Evolutionary conservation across 306 rosid species (phyloP), one percentile per base, ranked within the genome.

Genomic region (Corylus americana): DNA sequence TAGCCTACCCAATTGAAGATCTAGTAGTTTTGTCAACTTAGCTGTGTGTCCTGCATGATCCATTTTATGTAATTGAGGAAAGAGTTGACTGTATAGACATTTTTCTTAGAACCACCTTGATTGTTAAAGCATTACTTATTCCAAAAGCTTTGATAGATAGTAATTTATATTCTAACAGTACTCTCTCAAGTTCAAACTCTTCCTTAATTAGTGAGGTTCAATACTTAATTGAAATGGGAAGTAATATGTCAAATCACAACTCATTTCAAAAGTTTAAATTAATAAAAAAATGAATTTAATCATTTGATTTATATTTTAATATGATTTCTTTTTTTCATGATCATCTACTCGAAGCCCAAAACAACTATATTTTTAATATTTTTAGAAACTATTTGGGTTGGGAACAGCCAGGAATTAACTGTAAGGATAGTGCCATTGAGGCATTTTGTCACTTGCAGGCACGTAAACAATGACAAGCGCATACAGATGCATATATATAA

Each of bases 51-150:
- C 49, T 11, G 25, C 51, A 63, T 74, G 2, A 81, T 20, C 50
- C 16, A 22, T 39, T 79, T 42, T 59, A 63, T 37, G 48, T 61
- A 44, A 53, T 50, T 44, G 14, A 54, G 73, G 54, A 83, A 55
- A 5, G 50, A 42, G 57, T 39, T 14, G 27, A 51, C 79, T 45
- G 37, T 48, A 4, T 10, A 72, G 7, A 18, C 35, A 73, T 68
- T 63, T 47, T 48, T 9, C 51, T 25, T 16, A 64, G 39, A 57
- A 45, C 53, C 71, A 44, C 31, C 71, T 74, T 29, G 55, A 16
- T 1, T 31, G 35, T 31, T 31, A 31, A 31, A 31, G 2, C 2
- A 3, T 1, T 3, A 31, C 35, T 31, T 31, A 2, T 31, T 31
- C 2, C 35, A 31, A 31, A 31, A 31, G 35, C 0, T 31, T 31